Conservation (phyloP, 345 rosid species). For the Citrus sp. region DNA sequence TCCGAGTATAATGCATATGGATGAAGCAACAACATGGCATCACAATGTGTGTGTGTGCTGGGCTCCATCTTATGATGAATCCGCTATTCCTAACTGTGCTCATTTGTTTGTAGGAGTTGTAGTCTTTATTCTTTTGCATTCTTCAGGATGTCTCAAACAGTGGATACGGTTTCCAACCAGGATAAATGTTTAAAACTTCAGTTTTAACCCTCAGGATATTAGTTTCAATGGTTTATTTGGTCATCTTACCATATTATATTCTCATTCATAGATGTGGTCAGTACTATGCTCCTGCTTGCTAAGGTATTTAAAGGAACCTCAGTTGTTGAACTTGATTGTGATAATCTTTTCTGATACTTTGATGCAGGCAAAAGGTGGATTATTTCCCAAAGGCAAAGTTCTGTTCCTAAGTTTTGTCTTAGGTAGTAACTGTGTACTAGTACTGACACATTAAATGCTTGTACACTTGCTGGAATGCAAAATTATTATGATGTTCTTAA, state of each 20-base stretch:
- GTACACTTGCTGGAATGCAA: not conserved
- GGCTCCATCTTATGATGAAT: no score
- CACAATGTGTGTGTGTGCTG: no score
- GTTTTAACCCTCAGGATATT: not conserved
- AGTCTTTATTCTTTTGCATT: not conserved
- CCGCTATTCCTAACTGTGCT: no score
- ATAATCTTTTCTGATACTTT: conserved; percentile 5
- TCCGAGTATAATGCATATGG: not conserved
- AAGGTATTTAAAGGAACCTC: not conserved
- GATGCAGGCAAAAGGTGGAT: conserved; percentile 40
- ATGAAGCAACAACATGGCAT: not conserved
- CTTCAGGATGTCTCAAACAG: not conserved
- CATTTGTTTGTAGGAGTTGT: not conserved
- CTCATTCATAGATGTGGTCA: not conserved
- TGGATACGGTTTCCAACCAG: not conserved
- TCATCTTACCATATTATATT: not conserved
- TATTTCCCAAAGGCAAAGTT: conserved; percentile 35
- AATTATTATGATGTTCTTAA: not conserved
- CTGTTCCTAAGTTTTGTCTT: conserved; percentile 80
- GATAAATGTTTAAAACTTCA: not conserved
- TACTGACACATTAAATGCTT: not conserved
- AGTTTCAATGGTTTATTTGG: not conserved
- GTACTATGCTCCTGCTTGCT: not conserved
- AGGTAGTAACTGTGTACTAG: conserved; percentile 36
- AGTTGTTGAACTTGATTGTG: not conserved